These are phyloP conservation scores for Pichia sp. DNA, from an alignment of 1,139 yeast genomes.

Conservation along the genomic window DNA sequence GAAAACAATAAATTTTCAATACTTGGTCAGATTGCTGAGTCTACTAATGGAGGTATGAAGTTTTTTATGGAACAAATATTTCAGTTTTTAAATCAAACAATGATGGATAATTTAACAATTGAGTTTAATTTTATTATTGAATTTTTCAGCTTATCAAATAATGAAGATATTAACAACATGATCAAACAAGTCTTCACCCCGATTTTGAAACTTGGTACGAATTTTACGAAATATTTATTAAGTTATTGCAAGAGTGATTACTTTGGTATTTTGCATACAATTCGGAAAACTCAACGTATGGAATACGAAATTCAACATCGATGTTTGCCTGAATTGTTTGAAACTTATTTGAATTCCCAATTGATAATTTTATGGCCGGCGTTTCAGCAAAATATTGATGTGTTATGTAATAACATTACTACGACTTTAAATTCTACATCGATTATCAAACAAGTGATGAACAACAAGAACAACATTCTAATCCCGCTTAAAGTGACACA, in stretches of 20 bases:
- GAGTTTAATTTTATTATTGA: conserved; percentile 71
- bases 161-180: conserved; percentile 38
- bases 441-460: conserved; percentile 26
- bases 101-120: conserved; percentile 70
- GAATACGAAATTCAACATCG: conserved; percentile 60
- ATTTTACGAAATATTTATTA: conserved; percentile 45
- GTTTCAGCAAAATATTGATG: conserved; percentile 69
- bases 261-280: conserved; percentile 72
- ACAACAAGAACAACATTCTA: conserved; percentile 28
- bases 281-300: conserved; percentile 61
- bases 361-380: conserved; percentile 76
- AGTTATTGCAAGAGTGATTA: conserved; percentile 46
- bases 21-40: conserved; percentile 82
- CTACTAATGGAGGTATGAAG: conserved; percentile 39
- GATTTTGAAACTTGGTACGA: conserved; percentile 48
- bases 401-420: conserved; percentile 65
- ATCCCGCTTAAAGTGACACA: conserved; percentile 69
- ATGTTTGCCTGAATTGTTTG: conserved; percentile 58
- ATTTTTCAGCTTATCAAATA: conserved; percentile 49
- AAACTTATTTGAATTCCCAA: conserved; percentile 65
- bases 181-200: conserved; percentile 44
- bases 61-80: conserved; percentile 72
- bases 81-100: conserved; percentile 65
- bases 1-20: conserved; percentile 56
- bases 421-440: conserved; percentile 32